Evolutionary conservation across 331 rosid genomes (phyloP), one percentile per base, ranked within the genome.

Genomic region (Stylosanthes scabra): DNA sequence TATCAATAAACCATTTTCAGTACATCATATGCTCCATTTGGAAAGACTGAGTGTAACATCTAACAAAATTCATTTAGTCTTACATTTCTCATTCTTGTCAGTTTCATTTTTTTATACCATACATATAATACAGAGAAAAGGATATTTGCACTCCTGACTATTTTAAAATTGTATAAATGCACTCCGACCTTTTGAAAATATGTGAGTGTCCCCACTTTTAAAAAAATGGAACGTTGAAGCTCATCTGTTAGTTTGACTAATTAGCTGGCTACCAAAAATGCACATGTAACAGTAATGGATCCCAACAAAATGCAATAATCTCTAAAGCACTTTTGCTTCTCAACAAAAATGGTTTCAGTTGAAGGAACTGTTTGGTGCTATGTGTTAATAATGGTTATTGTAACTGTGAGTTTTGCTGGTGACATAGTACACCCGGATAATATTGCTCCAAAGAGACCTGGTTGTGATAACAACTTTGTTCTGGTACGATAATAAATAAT

Each of bases 11-110:
- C 49, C 55, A 15, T 27, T 34, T 63, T 11, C 47, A 71, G 58
- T 46, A 3, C 3, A 62, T 62, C 71, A 57, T 5, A 45, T 66
- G 55, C 70, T 62, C 74, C 80, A 67, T 66, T 67, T 66, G 75
- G 54, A 45, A 49, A 76, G 58, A 78, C 88, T 27, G 93, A 84
- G 93, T 84, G 96, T 29, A 83, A 62, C 51, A 83, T 80, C 96
- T 91, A 93, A 79, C 97, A 93, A 93, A 93, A 93, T 85, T 85
- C 98, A 93, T 96, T 66, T 92, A 82, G 91, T 77, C 83, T 65
- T 65, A 58, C 49, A 66, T 34, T 61, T 59, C 44, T 27, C 69
- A 20, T 57, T 51, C 63, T 39, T 27, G 60, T 76, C 80, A 45
- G 75, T 77, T 76, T 77, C 76, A 83, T 72, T 54, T 39, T 9